These are phyloP conservation scores for Vaccinium vitisidaea DNA, from an alignment of 148 eudicot species.

Conservation along the genomic window DNA sequence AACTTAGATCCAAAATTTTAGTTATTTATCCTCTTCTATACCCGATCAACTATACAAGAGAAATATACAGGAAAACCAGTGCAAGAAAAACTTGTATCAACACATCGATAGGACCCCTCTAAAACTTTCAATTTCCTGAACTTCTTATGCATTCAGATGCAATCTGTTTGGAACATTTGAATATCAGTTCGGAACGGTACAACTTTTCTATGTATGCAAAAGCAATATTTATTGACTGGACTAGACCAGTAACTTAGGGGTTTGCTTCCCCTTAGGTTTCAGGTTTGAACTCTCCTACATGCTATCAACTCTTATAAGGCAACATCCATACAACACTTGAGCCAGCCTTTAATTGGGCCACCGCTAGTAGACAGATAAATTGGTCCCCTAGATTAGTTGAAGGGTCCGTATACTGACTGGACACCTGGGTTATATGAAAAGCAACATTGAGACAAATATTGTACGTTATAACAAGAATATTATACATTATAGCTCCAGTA, in stretches of 20 bases:
- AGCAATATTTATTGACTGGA: background rate
- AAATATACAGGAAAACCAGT: background rate
- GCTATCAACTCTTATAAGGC: too few relatives aligned
- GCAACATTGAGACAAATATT: background rate
- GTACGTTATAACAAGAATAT: background rate
- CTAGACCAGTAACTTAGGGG: background rate
- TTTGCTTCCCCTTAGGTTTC: background rate
- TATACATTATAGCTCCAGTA: background rate
- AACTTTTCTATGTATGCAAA: background rate
- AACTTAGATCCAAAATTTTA: background rate
- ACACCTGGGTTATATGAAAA: background rate
- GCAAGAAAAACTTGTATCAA: background rate
- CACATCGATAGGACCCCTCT: background rate
- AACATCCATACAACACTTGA: too few relatives aligned
- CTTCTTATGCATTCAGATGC: background rate
- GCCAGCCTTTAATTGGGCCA: too few relatives aligned
- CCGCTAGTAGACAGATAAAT: too few relatives aligned
- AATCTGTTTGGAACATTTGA: background rate
- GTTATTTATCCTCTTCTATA: background rate
- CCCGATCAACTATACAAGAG: background rate
- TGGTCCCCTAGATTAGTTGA: too few relatives aligned
- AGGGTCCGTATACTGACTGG: too few relatives aligned
- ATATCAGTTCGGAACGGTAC: background rate
- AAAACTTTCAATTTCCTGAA: background rate
- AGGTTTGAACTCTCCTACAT: background rate